Evolutionary conservation across 2,329 filamentous ascomycete species (phyloP), one percentile per base, ranked within the genome.

Genomic region (Pseudogymnoascus sp.): DNA sequence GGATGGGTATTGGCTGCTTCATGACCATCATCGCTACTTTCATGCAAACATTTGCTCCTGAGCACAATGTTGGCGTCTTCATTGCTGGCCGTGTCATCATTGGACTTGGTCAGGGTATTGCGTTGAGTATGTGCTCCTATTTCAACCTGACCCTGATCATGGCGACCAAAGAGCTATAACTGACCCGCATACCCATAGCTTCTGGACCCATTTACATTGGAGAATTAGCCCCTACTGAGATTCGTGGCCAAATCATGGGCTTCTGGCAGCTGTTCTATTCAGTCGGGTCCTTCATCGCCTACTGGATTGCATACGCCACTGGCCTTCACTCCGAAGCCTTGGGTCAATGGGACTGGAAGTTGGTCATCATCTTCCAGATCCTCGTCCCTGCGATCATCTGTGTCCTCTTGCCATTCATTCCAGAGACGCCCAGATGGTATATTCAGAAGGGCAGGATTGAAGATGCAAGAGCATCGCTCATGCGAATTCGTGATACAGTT

Each of bases 361-460:
- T 89, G 78, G 85, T 90, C 11, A 83, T 89, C 66, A 85, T 90
- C 66, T 89, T 90, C 78, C 87, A 90, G 75, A 78, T 89, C 59
- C 74, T 90, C 11, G 80, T 89, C 28, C 87, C 87, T 1, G 67
- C 80, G 60, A 69, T 89, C 64, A 87, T 90, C 72, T 76, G 88
- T 23, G 67, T 75, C 4, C 79, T 87, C 35, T 77, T 90, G 11
- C 86, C 86, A 42, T 87, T 86, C 71, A 82, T 88, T 66, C 86
- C 86, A 17, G 87, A 89, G 72, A 84, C 83, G 3, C 88, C 88
- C n/a, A 81, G 87, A 61, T 90, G 87, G 87, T 81, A 82, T 72
- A 81, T 90, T 65, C 81, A 88, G 74, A 80, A 82, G 65, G 80
- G 80, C 67, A 79, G 85, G 67, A 70, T 87, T 63, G 85, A 87